phyloP scores from a whole-genome alignment of 2,329 filamentous ascomycete genomes.

The Aspergillus tanneri region DNA sequence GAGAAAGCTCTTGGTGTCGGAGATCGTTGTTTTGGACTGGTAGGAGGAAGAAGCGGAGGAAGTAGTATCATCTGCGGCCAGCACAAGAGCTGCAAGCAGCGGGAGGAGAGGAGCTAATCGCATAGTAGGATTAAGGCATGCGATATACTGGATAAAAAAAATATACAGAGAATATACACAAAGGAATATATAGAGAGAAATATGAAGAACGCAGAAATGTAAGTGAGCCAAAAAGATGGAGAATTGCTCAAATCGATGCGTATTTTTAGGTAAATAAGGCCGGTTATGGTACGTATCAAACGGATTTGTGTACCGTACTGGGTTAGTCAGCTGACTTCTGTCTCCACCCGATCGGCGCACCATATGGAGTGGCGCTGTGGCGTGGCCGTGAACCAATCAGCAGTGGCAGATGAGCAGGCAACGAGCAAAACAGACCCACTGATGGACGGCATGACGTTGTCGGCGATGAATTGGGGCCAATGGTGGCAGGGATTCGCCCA shows the following conservation, averaged over 20 bases:
- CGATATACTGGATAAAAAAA: neutral
- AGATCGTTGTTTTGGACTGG: conserved; percentile 7
- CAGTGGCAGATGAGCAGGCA: neutral
- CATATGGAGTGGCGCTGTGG: neutral
- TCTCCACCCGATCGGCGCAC: neutral
- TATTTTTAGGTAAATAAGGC: neutral
- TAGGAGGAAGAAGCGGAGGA: neutral
- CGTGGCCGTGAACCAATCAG: neutral
- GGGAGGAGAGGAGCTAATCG: conserved; percentile 15
- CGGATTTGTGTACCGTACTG: neutral
- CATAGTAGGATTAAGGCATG: conserved; percentile 9
- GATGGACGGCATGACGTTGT: neutral
- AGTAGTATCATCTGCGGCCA: conserved; percentile 9
- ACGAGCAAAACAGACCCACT: neutral
- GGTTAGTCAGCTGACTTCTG: neutral
- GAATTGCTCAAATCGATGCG: neutral
- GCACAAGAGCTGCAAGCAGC: conserved; percentile 8
- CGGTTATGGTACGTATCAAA: neutral
- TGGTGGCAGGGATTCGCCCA: neutral
- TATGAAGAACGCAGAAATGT: neutral
- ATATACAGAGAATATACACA: neutral
- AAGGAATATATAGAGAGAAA: neutral
- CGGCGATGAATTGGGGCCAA: neutral
- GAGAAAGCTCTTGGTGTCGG: conserved; percentile 12
- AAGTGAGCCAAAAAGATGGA: neutral